Percentiles rank a stretch among this genome's conserved stretches.
These are phyloP conservation scores for Yamadazyma diddensiae DNA, from an alignment of 1,139 yeast genomes.

Conservation along the genomic window DNA sequence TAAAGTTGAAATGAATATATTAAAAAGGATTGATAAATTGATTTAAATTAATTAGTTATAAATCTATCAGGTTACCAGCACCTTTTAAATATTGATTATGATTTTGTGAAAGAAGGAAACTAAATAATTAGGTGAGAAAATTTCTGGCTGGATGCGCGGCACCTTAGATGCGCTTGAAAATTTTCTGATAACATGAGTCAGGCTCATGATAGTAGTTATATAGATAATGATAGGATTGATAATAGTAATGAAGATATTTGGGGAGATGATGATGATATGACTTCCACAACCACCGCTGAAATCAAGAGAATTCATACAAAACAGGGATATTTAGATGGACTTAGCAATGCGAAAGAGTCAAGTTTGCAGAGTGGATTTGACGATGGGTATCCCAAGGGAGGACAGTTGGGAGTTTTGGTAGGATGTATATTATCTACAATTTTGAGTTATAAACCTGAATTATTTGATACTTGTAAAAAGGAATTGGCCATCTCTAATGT, in stretches of 20 bases:
- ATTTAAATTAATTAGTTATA: too few relatives aligned
- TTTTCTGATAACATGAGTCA: too few relatives aligned
- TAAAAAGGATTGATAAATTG: background rate
- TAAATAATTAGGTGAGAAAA: too few relatives aligned
- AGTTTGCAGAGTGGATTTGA: slow-evolving; percentile 82
- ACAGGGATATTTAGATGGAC: slow-evolving; percentile 83
- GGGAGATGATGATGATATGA: slow-evolving; percentile 32
- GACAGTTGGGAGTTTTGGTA: slow-evolving; percentile 59
- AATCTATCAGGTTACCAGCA: slow-evolving; percentile 12
- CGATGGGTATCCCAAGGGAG: slow-evolving; percentile 73
- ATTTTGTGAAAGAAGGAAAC: too few relatives aligned
- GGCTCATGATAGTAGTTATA: too few relatives aligned
- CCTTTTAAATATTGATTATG: slow-evolving; percentile 7
- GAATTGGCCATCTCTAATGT: slow-evolving; percentile 55
- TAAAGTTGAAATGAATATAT: background rate
- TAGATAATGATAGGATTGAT: too few relatives aligned
- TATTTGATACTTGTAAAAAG: slow-evolving; percentile 33
- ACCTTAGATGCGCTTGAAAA: too few relatives aligned
- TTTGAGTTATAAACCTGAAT: slow-evolving; percentile 16
- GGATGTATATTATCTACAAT: slow-evolving; percentile 62
- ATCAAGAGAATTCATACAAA: slow-evolving; percentile 65
- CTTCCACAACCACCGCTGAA: slow-evolving; percentile 27
- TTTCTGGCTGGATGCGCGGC: slow-evolving; percentile 3
- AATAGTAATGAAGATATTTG: too few relatives aligned
- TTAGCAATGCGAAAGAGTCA: slow-evolving; percentile 64